Percentiles rank a stretch among this genome's conserved stretches.
These are phyloP conservation scores for Tubosaeta brunneosetosa DNA, from an alignment of 768 basidiomycete genomes.

Conservation along the genomic window DNA sequence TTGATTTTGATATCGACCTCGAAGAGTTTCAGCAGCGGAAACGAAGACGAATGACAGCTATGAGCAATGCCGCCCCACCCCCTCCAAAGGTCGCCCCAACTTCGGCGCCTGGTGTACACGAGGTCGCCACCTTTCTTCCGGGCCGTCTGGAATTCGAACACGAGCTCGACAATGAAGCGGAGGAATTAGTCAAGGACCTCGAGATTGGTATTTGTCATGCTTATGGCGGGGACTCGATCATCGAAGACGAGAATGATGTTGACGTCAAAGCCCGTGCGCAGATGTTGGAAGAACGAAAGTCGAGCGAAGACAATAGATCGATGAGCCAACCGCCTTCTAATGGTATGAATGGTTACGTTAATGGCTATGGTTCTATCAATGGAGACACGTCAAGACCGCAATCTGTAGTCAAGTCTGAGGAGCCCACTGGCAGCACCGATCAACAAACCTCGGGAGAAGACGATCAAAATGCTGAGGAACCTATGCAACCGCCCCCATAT, in stretches of 20 bases:
- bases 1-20: constrained; percentile 65
- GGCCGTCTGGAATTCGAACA: constrained; percentile 98
- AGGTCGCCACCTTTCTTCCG: constrained; percentile 88
- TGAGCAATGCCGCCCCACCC: constrained; percentile 55
- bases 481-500: constrained; percentile 66
- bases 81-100: constrained; percentile 74
- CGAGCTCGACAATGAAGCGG: constrained; percentile 95
- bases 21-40: constrained; percentile 87
- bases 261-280: constrained; percentile 56
- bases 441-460: constrained; percentile 45
- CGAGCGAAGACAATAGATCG: constrained; percentile 14
- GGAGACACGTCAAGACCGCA: constrained; percentile 30
- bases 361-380: constrained; percentile 35
- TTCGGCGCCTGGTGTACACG: constrained; percentile 88
- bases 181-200: constrained; percentile 90
- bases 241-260: constrained; percentile 72
- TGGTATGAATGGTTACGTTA: constrained; percentile 27
- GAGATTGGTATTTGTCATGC: constrained; percentile 88
- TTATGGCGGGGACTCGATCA: constrained; percentile 79
- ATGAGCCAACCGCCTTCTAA: constrained; percentile 22
- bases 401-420: constrained; percentile 38
- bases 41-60: constrained; percentile 78
- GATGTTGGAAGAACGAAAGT: constrained; percentile 38
- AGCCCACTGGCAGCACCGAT: constrained; percentile 33
- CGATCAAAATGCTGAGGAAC: constrained; percentile 58